Evolutionary conservation across 2,329 filamentous ascomycete genomes (phyloP).

Genomic region (Claviceps purpurea): DNA sequence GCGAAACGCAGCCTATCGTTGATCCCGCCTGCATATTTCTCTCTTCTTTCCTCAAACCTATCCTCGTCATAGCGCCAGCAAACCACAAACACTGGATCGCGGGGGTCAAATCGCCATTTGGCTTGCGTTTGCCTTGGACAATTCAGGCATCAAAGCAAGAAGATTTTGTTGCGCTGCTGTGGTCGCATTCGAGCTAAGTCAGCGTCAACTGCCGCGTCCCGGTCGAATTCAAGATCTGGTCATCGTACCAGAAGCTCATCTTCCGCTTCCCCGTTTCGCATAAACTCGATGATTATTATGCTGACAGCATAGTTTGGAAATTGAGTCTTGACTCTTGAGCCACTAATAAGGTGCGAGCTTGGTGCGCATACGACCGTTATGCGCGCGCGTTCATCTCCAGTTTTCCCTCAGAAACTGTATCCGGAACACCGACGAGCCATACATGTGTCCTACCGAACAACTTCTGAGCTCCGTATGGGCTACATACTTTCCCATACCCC

Average conservation of each 20-base stretch:
- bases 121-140: neutral
- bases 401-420: no score
- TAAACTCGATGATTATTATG: conserved; percentile 19
- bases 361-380: no score
- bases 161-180: neutral
- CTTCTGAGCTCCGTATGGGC: no score
- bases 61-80: neutral
- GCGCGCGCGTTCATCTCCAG: no score
- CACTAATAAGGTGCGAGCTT: no score
- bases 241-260: neutral
- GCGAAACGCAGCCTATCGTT: neutral
- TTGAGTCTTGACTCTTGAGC: no score
- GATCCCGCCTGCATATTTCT: neutral
- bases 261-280: conserved; percentile 17
- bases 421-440: no score
- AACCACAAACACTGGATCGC: neutral
- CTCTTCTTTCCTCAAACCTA: neutral
- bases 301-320: no score
- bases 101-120: neutral
- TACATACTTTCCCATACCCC: no score
- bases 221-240: conserved; percentile 6
- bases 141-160: neutral
- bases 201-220: conserved; percentile 20
- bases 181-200: conserved; percentile 15
- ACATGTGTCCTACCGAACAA: no score